A percentile compares a stretch with the other conserved stretches of the same genome.
Conservation (phyloP, 2,329 filamentous ascomycete genomes). For the Fonsecaea pugnacius region DNA sequence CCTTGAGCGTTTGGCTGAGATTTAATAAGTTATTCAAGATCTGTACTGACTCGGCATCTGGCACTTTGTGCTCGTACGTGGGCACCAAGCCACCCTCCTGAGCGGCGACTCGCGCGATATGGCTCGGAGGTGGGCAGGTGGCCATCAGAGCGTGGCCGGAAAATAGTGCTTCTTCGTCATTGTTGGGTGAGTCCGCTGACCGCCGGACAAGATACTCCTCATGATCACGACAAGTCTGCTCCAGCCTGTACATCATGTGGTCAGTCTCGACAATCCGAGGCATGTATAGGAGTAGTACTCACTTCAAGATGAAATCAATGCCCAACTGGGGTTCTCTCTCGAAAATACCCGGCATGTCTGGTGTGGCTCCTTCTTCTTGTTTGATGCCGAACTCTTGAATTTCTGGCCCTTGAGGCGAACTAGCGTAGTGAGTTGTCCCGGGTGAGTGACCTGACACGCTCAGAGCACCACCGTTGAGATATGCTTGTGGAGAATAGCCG, state of each 20-base stretch:
- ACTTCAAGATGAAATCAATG: slow-evolving; percentile 55
- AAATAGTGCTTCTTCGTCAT: slow-evolving; percentile 65
- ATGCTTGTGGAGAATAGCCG: slow-evolving; percentile 31
- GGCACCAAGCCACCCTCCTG: slow-evolving; percentile 46
- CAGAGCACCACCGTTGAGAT: slow-evolving; percentile 28
- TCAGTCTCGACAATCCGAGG: slow-evolving; percentile 8
- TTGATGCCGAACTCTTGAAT: slow-evolving; percentile 35
- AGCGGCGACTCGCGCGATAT: slow-evolving; percentile 59
- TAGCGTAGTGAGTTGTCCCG: slow-evolving; percentile 33
- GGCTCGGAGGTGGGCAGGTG: slow-evolving; percentile 76
- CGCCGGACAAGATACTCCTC: slow-evolving; percentile 75
- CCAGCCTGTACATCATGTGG: slow-evolving; percentile 51
- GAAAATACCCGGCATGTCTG: slow-evolving; percentile 47
- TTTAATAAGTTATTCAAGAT: slow-evolving; percentile 82
- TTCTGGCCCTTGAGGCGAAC: slow-evolving; percentile 35
- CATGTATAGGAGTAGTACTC: slow-evolving; percentile 34
- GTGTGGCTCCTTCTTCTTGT: slow-evolving; percentile 31
- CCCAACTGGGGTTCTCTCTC: slow-evolving; percentile 53
- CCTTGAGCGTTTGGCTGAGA: slow-evolving; percentile 77
- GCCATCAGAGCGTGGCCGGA: slow-evolving; percentile 95
- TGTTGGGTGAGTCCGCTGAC: slow-evolving; percentile 55
- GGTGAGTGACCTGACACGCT: slow-evolving; percentile 35
- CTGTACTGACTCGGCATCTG: slow-evolving; percentile 64
- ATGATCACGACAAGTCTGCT: slow-evolving; percentile 92
- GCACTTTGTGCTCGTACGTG: slow-evolving; percentile 71